Conservation (phyloP, 2,329 filamentous ascomycete genomes). For the Curvularia sp. region DNA sequence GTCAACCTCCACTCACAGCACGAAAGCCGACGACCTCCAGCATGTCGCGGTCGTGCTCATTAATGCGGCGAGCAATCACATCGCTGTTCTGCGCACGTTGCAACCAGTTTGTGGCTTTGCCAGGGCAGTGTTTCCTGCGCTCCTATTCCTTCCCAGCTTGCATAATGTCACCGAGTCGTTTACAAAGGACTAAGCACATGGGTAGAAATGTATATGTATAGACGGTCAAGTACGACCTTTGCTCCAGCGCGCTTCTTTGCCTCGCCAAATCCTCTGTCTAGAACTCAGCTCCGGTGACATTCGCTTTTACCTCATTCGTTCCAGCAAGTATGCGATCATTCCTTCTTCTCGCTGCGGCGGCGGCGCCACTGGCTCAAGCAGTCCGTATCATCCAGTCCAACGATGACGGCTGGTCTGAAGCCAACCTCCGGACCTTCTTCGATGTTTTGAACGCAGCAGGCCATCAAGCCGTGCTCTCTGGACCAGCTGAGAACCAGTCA, state of each 20-base stretch:
- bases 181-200: neutral
- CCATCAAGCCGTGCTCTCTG: constrained; percentile 69
- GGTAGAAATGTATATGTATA: constrained; percentile 18
- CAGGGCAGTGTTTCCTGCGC: constrained; percentile 12
- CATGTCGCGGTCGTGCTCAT: constrained; percentile 21
- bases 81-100: constrained; percentile 29
- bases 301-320: constrained; percentile 46
- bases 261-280: neutral
- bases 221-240: constrained; percentile 2
- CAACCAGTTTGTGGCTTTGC: constrained; percentile 3
- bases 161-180: constrained; percentile 8
- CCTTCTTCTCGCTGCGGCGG: constrained; percentile 33
- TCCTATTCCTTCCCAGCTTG: neutral
- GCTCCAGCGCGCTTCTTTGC: constrained; percentile 1
- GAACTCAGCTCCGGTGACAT: neutral
- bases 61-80: constrained; percentile 39
- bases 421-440: constrained; percentile 68
- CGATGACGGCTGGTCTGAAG: constrained; percentile 77
- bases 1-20: constrained; percentile 35
- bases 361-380: constrained; percentile 37
- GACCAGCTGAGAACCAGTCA: constrained; percentile 70
- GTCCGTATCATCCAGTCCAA: constrained; percentile 64
- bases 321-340: constrained; percentile 39
- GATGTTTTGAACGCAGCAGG: constrained; percentile 62
- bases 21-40: constrained; percentile 24